These are phyloP conservation scores for Sporobolomyces pararoseus DNA, from an alignment of 768 basidiomycete genomes.

Conservation along the genomic window DNA sequence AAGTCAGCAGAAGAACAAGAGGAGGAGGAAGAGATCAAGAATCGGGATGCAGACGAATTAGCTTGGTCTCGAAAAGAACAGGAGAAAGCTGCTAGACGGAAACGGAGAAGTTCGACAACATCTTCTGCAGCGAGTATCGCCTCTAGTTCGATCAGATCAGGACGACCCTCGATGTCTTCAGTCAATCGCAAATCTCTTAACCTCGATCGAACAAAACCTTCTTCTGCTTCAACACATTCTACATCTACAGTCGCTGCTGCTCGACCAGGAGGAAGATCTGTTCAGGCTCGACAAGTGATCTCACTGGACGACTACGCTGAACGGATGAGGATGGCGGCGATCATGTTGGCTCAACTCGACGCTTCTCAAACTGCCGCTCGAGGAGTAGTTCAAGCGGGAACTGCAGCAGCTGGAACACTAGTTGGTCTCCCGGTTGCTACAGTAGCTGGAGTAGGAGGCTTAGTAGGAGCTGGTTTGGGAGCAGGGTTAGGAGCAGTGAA, in stretches of 20 bases:
- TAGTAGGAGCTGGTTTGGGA: constrained; percentile 38
- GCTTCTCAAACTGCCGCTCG: constrained; percentile 53
- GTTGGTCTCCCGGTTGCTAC: constrained; percentile 43
- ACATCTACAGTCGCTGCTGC: not conserved
- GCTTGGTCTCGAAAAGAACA: constrained; percentile 40
- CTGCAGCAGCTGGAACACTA: constrained; percentile 42
- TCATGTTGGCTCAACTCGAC: constrained; percentile 96
- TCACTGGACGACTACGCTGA: constrained; percentile 97
- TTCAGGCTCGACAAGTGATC: constrained; percentile 52
- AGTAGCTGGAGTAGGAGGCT: constrained; percentile 42
- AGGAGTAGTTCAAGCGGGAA: constrained; percentile 43
- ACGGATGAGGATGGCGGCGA: constrained; percentile 94
- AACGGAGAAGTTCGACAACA: constrained; percentile 1
- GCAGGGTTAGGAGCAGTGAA: constrained; percentile 49
- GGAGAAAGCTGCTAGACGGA: constrained; percentile 11
- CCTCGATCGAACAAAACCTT: constrained; percentile 12
- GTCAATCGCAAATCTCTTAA: not conserved
- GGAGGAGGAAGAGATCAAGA: constrained; percentile 59
- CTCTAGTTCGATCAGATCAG: not conserved
- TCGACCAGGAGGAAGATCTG: constrained; percentile 21
- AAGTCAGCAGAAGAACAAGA: not conserved
- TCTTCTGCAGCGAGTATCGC: constrained; percentile 3
- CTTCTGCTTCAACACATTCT: not conserved
- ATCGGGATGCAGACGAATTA: constrained; percentile 43
- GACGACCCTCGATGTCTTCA: constrained; percentile 3